Conservation (phyloP, 345 rosid species). For the Trapa incisa region DNA sequence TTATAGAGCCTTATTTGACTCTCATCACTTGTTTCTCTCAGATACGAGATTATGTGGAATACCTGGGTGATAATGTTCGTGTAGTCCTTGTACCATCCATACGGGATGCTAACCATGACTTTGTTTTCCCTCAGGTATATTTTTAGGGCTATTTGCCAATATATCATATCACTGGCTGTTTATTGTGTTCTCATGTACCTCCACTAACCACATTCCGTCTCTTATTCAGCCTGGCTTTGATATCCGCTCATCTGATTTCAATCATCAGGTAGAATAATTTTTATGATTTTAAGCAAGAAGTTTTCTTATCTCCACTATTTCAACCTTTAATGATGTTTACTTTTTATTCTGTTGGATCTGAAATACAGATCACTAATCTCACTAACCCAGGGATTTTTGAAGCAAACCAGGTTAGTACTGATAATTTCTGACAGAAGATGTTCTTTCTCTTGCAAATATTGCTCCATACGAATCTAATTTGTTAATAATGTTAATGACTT, state of each 20-base stretch:
- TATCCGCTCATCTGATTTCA: conserved; percentile 30
- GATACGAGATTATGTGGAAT: conserved; percentile 79
- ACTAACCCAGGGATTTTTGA: conserved; percentile 73
- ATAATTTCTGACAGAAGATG: neutral
- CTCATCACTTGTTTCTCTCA: conserved; percentile 14
- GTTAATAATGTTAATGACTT: neutral
- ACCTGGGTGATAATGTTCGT: conserved; percentile 51
- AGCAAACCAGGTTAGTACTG: conserved; percentile 56
- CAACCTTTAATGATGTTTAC: neutral
- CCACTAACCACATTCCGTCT: neutral
- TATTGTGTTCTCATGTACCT: neutral
- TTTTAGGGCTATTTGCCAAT: neutral
- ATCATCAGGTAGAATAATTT: conserved; percentile 43
- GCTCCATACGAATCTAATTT: neutral
- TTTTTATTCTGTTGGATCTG: conserved; percentile 5
- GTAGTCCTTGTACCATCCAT: conserved; percentile 70
- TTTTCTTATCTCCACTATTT: neutral
- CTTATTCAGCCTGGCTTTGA: conserved; percentile 70
- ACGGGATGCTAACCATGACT: conserved; percentile 86
- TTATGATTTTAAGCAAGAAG: neutral
- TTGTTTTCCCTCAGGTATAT: conserved; percentile 88
- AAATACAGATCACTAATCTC: conserved; percentile 46
- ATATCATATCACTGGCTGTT: neutral
- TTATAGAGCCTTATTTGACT: neutral
- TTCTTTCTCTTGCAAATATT: neutral